phyloP scores from a whole-genome alignment of 1,284 basidiomycete species.

The Irpex sp. region DNA sequence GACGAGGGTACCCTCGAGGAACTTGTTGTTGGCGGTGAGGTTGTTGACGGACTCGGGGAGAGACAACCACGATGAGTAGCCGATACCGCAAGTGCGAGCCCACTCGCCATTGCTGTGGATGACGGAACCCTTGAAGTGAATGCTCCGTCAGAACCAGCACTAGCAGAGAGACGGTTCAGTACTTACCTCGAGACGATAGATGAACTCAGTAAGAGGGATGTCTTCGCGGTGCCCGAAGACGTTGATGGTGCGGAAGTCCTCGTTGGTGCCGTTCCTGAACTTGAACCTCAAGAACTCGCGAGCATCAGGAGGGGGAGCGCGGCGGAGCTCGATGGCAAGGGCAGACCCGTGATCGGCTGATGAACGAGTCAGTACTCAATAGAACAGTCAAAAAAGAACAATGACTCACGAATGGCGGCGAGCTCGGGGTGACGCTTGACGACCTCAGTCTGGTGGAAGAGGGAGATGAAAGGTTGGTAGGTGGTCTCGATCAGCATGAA shows the following conservation, averaged over 20 bases:
- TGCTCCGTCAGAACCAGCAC: no score
- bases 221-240: slow-evolving; percentile 67
- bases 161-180: neutral
- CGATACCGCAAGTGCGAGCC: slow-evolving; percentile 52
- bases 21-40: slow-evolving; percentile 28
- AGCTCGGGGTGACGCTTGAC: slow-evolving; percentile 53
- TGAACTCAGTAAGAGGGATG: slow-evolving; percentile 76
- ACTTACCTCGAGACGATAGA: slow-evolving; percentile 69
- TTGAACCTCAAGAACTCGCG: slow-evolving; percentile 78
- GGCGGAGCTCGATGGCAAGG: slow-evolving; percentile 75
- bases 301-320: slow-evolving; percentile 66
- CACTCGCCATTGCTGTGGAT: slow-evolving; percentile 69
- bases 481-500: slow-evolving; percentile 74
- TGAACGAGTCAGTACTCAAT: slow-evolving; percentile 4
- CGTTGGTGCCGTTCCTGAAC: slow-evolving; percentile 80
- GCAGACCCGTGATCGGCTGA: slow-evolving; percentile 78
- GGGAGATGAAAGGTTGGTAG: slow-evolving; percentile 87
- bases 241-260: slow-evolving; percentile 56
- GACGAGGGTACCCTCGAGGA: slow-evolving; percentile 42
- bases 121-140: slow-evolving; percentile 49
- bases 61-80: slow-evolving; percentile 31
- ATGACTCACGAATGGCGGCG: slow-evolving; percentile 57
- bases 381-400: neutral
- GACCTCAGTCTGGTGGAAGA: slow-evolving; percentile 76
- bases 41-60: slow-evolving; percentile 22